Evolutionary conservation across 345 rosid genomes (phyloP).

Genomic region (Anacardium occidentale): DNA sequence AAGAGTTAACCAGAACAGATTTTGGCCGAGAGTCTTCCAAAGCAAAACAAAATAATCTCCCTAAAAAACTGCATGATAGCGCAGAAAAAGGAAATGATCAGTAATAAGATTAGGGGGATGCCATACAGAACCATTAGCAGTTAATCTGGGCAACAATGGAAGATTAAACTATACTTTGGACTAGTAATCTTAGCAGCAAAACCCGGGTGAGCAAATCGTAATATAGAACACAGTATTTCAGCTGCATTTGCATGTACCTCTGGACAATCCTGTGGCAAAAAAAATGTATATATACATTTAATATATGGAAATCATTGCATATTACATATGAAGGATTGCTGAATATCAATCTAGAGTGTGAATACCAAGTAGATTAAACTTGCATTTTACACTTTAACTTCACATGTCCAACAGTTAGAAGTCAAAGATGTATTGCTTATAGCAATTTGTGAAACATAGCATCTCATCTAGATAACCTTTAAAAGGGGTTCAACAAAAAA

Average conservation of each 20-base stretch:
- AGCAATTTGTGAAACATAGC: not conserved
- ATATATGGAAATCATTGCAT: too few species aligned
- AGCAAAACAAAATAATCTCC: conserved; percentile 74
- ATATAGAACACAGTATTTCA: conserved; percentile 81
- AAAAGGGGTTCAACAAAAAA: not conserved
- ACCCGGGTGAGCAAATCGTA: conserved; percentile 76
- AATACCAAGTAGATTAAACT: not conserved
- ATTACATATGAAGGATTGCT: not conserved
- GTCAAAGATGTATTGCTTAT: not conserved
- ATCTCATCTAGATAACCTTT: not conserved
- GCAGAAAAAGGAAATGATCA: conserved; percentile 9
- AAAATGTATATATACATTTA: not conserved
- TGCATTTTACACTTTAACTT: not conserved
- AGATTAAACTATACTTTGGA: conserved; percentile 52
- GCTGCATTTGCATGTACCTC: conserved; percentile 97
- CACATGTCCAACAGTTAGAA: not conserved
- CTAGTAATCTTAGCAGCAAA: conserved; percentile 76
- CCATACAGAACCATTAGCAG: not conserved
- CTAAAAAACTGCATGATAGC: conserved; percentile 61
- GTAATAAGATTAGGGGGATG: conserved; percentile 11
- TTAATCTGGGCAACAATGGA: conserved; percentile 16
- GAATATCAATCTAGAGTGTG: not conserved
- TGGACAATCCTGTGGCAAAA: conserved; percentile 62
- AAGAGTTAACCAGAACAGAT: conserved; percentile 82
- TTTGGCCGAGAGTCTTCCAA: conserved; percentile 85